Percentiles rank a stretch among this genome's conserved stretches.
Evolutionary conservation across 768 basidiomycete species (phyloP).

Genomic region (Pulveroboletus ravenelii): DNA sequence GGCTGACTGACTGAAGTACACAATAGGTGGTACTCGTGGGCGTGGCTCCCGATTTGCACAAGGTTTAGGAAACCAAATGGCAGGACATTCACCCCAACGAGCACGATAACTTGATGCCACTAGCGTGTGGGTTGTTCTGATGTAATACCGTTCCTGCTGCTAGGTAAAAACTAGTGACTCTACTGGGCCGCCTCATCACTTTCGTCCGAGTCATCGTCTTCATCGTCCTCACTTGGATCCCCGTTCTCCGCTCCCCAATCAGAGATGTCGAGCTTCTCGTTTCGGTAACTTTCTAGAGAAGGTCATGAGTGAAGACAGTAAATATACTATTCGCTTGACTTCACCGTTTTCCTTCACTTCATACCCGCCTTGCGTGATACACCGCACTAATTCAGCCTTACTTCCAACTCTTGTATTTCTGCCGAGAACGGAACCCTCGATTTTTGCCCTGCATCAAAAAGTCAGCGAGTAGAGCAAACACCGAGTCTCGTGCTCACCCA

Average conservation of each 20-base stretch:
- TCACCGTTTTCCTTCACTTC: slow-evolving; percentile 63
- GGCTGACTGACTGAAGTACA: not conserved
- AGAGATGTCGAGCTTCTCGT: slow-evolving; percentile 53
- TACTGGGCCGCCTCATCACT: slow-evolving; percentile 5
- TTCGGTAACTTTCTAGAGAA: slow-evolving; percentile 46
- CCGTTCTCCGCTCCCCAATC: slow-evolving; percentile 46
- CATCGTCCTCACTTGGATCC: slow-evolving; percentile 23
- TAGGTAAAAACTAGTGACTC: not conserved
- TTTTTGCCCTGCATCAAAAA: slow-evolving; percentile 50
- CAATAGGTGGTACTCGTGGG: slow-evolving; percentile 58
- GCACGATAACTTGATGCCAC: slow-evolving; percentile 15
- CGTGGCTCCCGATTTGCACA: slow-evolving; percentile 80
- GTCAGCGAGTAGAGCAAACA: slow-evolving; percentile 1
- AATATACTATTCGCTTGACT: slow-evolving; percentile 4
- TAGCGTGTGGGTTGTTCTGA: not conserved
- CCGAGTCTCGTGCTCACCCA: slow-evolving; percentile 45
- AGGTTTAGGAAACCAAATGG: slow-evolving; percentile 79
- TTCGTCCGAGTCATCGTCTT: slow-evolving; percentile 13
- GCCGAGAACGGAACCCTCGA: slow-evolving; percentile 74
- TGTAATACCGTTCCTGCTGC: not conserved
- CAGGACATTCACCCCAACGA: slow-evolving; percentile 28
- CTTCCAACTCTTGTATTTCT: slow-evolving; percentile 66
- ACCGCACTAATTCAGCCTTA: slow-evolving; percentile 63
- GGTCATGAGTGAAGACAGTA: not conserved
- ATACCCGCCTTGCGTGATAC: slow-evolving; percentile 74